phyloP scores from a whole-genome alignment of 1,284 basidiomycete species.

The Sphagnurus paluster region DNA sequence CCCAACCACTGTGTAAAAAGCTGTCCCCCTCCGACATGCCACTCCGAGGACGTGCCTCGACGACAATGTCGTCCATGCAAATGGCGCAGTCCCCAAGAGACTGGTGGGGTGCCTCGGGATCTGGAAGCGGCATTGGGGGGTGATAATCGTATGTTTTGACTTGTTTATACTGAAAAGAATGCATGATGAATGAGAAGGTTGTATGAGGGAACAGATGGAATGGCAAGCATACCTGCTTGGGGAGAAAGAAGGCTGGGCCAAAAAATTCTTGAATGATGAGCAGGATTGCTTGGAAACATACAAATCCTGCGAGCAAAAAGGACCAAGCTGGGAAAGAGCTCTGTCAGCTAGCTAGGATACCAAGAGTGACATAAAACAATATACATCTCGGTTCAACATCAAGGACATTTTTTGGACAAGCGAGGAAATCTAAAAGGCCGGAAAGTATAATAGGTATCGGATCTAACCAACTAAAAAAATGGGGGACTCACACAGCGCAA shows the following conservation, averaged over 20 bases:
- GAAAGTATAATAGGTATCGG: background rate
- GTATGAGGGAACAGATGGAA: conserved; percentile 1
- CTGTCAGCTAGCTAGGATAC: conserved; percentile 1
- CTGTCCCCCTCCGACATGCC: conserved; percentile 23
- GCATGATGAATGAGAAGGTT: conserved; percentile 1
- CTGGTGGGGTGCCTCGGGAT: conserved; percentile 71
- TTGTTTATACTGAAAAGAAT: conserved; percentile 51
- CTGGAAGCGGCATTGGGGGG: conserved; percentile 68
- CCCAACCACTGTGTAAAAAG: conserved; percentile 23
- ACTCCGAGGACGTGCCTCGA: conserved; percentile 44
- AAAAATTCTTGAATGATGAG: conserved; percentile 76
- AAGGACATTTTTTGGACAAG: conserved; percentile 83
- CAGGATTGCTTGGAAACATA: conserved; percentile 63
- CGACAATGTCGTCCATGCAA: conserved; percentile 84
- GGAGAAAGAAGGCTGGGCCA: conserved; percentile 84
- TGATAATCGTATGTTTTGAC: conserved; percentile 81
- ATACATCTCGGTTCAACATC: conserved; percentile 71
- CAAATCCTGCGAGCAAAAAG: conserved; percentile 60
- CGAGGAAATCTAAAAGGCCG: conserved; percentile 64
- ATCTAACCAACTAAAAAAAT: background rate
- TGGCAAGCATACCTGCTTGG: conserved; percentile 52
- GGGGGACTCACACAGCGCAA: conserved; percentile 68
- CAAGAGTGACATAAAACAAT: conserved; percentile 23
- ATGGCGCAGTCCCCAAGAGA: conserved; percentile 85
- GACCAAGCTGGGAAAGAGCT: conserved; percentile 55